Evolutionary conservation across 1,284 basidiomycete species (phyloP).

Genomic region (Vanrija humicola): DNA sequence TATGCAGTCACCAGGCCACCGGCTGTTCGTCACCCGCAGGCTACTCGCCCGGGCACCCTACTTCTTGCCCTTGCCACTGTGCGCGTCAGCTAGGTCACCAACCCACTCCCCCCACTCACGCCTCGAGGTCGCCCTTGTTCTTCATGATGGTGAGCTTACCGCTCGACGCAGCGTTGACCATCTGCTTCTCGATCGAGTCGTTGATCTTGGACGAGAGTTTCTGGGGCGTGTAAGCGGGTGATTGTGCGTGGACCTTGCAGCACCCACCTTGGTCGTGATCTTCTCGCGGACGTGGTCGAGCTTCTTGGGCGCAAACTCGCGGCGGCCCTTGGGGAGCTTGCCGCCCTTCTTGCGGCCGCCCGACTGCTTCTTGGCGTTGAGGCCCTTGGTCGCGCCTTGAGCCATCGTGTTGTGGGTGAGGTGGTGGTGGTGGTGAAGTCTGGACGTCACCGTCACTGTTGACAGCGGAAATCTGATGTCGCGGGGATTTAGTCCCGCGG

Average conservation of each 20-base stretch:
- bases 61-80: conserved; percentile 2
- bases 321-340: conserved; percentile 37
- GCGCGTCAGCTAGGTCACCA: background rate
- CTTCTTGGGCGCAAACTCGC: conserved; percentile 43
- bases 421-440: background rate
- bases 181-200: conserved; percentile 80
- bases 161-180: conserved; percentile 77
- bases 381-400: conserved; percentile 38
- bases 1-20: no score
- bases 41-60: background rate
- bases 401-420: conserved; percentile 31
- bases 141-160: conserved; percentile 79
- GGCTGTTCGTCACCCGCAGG: no score
- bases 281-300: conserved; percentile 29
- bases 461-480: background rate
- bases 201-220: conserved; percentile 80
- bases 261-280: conserved; percentile 35
- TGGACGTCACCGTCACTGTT: background rate
- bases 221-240: conserved; percentile 50
- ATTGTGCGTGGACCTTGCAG: no score
- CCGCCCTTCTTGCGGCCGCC: conserved; percentile 42
- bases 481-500: conserved; percentile 5
- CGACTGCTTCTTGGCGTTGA: conserved; percentile 29
- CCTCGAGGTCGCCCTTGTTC: conserved; percentile 22
- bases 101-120: conserved; percentile 15